Evolutionary conservation across 257 asterid species (phyloP), one percentile per base, ranked within the genome.

Genomic region (Solanum infundibuliforme): DNA sequence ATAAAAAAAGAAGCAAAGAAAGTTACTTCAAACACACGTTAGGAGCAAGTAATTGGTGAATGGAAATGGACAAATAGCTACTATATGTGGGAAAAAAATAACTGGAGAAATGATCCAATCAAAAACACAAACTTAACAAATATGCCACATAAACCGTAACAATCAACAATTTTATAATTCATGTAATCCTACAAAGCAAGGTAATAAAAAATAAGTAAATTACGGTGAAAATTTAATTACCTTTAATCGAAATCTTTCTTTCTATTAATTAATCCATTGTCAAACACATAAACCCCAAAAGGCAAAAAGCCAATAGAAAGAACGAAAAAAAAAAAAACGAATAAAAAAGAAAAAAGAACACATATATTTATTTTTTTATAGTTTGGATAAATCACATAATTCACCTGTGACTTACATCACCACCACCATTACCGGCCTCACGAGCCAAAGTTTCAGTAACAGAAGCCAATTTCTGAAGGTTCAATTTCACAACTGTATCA

Each of bases 401-500:
- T 39, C 65, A 41, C 25, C 25, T n/a, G 84, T 43, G 60, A 25
- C 25, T 79, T 16, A 73, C 20, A 43, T 18, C 38, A 27, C 38
- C 65, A 41, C 8, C 60, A n/a, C 35, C 23, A 3, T 29, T 9
- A 23, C 5, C 62, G 4, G 13, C 35, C 25, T 79, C 36, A 25
- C 65, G 65, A 4, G 65, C 65, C 65, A 79, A 25, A 14, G 65
- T 79, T 87, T 94, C 96, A 7, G 94, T 90, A 21, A 91, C 92
- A 2, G 95, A 89, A 7, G 95, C 98, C 91, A 96, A 87, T 90
- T 94, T 95, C 92, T 96, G 98, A 1, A 96, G 95, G 86, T 96
- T 96, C 90, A 96, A 82, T 90, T 90, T 94, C 14, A 96, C 96
- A 43, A 96, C 96, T 14, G 98, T 96, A 87, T 96, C 98, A 21